Conservation (phyloP, 1,284 basidiomycete species). For the Omphalotus olearius region DNA sequence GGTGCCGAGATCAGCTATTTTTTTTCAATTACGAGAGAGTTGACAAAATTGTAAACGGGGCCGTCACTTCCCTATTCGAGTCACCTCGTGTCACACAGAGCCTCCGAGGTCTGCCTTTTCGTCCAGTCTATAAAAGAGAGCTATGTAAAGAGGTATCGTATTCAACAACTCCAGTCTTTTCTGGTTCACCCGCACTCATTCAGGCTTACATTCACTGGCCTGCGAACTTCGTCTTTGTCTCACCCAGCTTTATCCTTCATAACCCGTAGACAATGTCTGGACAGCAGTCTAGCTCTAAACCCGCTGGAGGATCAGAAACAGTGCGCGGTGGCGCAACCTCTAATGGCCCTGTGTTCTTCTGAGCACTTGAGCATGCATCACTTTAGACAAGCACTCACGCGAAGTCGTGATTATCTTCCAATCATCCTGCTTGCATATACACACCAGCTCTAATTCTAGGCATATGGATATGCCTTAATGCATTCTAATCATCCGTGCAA, state of each 20-base stretch:
- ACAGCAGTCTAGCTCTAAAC: slow-evolving; percentile 8
- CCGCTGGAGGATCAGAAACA: slow-evolving; percentile 1
- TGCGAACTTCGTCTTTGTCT: neutral
- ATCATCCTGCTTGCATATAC: neutral
- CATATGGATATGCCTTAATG: neutral
- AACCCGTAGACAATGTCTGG: slow-evolving; percentile 11
- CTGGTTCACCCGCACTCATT: neutral
- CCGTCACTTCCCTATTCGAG: slow-evolving; percentile 11
- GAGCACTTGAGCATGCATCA: slow-evolving; percentile 9
- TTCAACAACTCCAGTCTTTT: neutral
- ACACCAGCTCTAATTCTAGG: neutral
- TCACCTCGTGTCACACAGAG: slow-evolving; percentile 8
- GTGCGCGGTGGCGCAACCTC: slow-evolving; percentile 15
- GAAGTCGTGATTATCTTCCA: neutral
- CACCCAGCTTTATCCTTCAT: neutral
- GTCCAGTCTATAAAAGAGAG: neutral
- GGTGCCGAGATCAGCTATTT: too few species aligned
- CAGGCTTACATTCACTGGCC: neutral
- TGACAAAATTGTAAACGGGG: slow-evolving; percentile 3
- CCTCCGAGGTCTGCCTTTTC: slow-evolving; percentile 1
- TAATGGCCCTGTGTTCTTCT: slow-evolving; percentile 39
- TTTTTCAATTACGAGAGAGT: too few species aligned
- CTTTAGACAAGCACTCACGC: neutral
- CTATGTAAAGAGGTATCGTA: slow-evolving; percentile 1
- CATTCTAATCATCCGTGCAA: too few species aligned